Evolutionary conservation across 2,329 filamentous ascomycete species (phyloP).

Genomic region (Mycosphaerella sp.): DNA sequence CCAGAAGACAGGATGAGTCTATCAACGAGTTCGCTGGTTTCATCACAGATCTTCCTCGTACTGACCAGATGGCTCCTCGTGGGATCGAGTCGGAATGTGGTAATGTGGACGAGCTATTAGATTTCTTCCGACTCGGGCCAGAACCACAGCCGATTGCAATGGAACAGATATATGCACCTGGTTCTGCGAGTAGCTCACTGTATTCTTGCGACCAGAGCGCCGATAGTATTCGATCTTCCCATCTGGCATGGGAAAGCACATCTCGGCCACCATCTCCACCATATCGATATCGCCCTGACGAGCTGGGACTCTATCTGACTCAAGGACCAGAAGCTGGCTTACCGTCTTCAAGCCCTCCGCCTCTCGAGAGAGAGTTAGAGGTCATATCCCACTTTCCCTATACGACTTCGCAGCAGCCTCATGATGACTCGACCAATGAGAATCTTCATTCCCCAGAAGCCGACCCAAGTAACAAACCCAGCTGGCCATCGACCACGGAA

Average conservation of each 20-base stretch:
- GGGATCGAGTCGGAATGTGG: slow-evolving; percentile 9
- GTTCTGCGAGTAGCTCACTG: slow-evolving; percentile 1
- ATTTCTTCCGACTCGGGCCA: slow-evolving; percentile 7
- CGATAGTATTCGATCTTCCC: slow-evolving; percentile 7
- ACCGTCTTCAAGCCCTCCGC: background rate
- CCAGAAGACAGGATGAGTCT: slow-evolving; percentile 14
- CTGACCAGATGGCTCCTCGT: slow-evolving; percentile 9
- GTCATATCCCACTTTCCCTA: background rate
- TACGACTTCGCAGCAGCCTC: background rate
- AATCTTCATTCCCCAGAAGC: background rate
- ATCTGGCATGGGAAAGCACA: slow-evolving; percentile 1
- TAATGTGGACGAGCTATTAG: slow-evolving; percentile 3
- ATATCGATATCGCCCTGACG: slow-evolving; percentile 11
- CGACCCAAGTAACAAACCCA: background rate
- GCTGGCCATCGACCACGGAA: slow-evolving; percentile 3
- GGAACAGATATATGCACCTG: background rate
- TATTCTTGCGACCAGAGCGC: slow-evolving; percentile 3
- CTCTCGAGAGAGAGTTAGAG: background rate
- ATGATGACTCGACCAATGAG: background rate
- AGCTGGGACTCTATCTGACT: slow-evolving; percentile 3
- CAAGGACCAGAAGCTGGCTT: slow-evolving; percentile 1
- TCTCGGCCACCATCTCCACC: slow-evolving; percentile 7
- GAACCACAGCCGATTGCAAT: background rate
- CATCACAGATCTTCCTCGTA: slow-evolving; percentile 14
- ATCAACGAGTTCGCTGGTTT: slow-evolving; percentile 13